phyloP scores from a whole-genome alignment of 2,329 filamentous ascomycete genomes.

The Fusarium pilosicola region DNA sequence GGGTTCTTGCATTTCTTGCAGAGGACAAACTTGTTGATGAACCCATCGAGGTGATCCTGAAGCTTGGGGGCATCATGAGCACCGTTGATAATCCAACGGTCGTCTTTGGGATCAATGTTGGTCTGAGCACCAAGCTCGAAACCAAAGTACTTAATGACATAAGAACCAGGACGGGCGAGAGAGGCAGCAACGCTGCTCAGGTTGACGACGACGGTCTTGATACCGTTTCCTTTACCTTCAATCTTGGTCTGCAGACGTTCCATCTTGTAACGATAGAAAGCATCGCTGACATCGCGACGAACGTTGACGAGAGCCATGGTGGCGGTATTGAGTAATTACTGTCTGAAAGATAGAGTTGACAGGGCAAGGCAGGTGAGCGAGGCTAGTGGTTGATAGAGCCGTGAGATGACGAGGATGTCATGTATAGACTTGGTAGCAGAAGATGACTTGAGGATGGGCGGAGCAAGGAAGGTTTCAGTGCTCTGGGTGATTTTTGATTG shows the following conservation, averaged over 20 bases:
- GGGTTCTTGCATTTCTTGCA: conserved; percentile 99
- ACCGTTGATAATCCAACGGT: conserved; percentile 99
- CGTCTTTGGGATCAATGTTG: conserved; percentile 95
- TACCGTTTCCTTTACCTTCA: conserved; percentile 99
- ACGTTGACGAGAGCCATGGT: conserved; percentile 98
- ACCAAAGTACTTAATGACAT: conserved; percentile 99
- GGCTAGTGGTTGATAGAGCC: conserved; percentile 31
- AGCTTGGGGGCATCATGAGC: conserved; percentile 95
- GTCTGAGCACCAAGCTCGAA: conserved; percentile 99
- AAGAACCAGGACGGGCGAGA: conserved; percentile 89
- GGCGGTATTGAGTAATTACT: conserved; percentile 54
- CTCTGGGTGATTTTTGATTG: conserved; percentile 62
- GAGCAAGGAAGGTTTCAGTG: conserved; percentile 63
- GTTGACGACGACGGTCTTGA: conserved; percentile 98
- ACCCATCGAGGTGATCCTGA: conserved; percentile 97
- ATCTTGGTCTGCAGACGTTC: conserved; percentile 98
- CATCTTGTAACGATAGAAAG: conserved; percentile 99
- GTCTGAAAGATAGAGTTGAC: conserved; percentile 29
- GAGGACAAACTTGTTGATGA: conserved; percentile 98
- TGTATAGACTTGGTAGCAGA: conserved; percentile 50
- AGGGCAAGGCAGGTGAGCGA: conserved; percentile 26
- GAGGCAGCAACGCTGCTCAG: conserved; percentile 92
- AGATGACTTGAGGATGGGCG: conserved; percentile 50
- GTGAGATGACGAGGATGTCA: conserved; percentile 50
- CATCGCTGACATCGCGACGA: conserved; percentile 96